Evolutionary conservation across 257 asterid species (phyloP).

Genomic region (Fraxinus americana): DNA sequence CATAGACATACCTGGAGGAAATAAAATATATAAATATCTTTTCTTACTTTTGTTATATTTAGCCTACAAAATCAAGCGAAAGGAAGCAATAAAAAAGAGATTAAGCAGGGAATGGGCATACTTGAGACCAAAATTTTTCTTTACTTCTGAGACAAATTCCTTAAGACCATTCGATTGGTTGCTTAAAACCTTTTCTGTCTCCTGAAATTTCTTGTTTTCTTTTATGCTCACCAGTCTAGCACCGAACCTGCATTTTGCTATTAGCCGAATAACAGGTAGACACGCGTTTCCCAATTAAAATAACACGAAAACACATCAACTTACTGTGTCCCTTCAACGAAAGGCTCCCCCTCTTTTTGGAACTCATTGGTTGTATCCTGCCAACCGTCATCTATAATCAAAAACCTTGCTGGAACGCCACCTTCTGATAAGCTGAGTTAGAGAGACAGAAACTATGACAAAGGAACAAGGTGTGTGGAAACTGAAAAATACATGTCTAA

Average conservation of each 20-base stretch:
- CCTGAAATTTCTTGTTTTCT: slow-evolving; percentile 56
- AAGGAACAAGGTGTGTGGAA: not conserved
- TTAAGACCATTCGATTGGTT: slow-evolving; percentile 38
- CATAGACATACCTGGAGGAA: slow-evolving; percentile 43
- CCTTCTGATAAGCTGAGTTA: slow-evolving; percentile 47
- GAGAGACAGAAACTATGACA: not conserved
- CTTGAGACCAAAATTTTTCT: slow-evolving; percentile 44
- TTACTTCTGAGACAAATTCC: slow-evolving; percentile 51
- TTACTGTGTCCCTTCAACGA: slow-evolving; percentile 46
- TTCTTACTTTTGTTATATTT: not conserved
- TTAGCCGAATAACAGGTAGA: not conserved
- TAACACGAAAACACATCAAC: slow-evolving; percentile 18
- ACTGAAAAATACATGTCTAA: not conserved
- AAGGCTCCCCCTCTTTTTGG: slow-evolving; percentile 48
- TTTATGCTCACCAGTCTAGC: slow-evolving; percentile 53
- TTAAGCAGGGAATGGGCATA: slow-evolving; percentile 19
- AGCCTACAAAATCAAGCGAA: not conserved
- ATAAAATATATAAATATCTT: not conserved
- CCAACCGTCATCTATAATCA: slow-evolving; percentile 57
- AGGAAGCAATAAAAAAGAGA: not conserved
- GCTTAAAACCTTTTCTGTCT: slow-evolving; percentile 29
- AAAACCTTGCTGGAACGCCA: slow-evolving; percentile 47
- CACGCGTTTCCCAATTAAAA: not conserved
- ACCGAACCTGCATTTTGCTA: slow-evolving; percentile 48
- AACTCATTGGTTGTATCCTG: slow-evolving; percentile 51